These are phyloP conservation scores for Trypanosoma theileri DNA, from an alignment of 208 protist genomes.

Conservation along the genomic window DNA sequence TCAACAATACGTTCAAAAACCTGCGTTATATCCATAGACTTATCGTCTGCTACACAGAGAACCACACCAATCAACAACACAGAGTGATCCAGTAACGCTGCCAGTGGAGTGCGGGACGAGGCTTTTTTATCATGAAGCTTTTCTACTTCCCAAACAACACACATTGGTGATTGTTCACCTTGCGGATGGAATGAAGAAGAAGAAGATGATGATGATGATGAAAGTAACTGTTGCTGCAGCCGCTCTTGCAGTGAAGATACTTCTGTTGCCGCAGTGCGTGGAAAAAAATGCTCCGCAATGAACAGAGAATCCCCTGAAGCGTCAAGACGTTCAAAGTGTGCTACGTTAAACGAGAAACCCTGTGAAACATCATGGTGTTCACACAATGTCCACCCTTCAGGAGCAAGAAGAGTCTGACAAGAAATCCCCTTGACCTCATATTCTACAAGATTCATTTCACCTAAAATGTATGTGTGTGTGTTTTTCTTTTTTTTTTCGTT, in stretches of 20 bases:
- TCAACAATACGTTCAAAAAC: constrained; percentile 21
- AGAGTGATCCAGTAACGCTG: constrained; percentile 27
- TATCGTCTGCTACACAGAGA: constrained; percentile 17
- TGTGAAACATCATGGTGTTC: constrained; percentile 45
- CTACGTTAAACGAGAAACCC: constrained; percentile 40
- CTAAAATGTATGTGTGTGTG: neutral
- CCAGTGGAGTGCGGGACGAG: neutral
- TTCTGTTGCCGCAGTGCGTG: neutral
- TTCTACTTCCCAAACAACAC: constrained; percentile 20
- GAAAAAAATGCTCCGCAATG: constrained; percentile 62
- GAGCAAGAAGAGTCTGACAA: constrained; percentile 48
- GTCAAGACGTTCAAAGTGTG: constrained; percentile 47
- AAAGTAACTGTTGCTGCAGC: neutral
- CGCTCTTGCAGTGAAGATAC: neutral
- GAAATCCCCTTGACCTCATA: constrained; percentile 45
- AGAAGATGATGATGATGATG: neutral
- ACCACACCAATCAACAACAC: constrained; percentile 34
- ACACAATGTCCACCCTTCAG: constrained; percentile 54
- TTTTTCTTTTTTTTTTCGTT: neutral
- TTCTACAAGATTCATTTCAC: constrained; percentile 41
- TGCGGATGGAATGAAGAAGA: neutral
- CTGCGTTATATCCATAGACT: constrained; percentile 10
- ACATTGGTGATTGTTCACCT: neutral
- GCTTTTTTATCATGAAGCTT: neutral
- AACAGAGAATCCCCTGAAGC: constrained; percentile 34